Conservation (phyloP, 352 stramenopile species). For the Globisporangium ultimum region DNA sequence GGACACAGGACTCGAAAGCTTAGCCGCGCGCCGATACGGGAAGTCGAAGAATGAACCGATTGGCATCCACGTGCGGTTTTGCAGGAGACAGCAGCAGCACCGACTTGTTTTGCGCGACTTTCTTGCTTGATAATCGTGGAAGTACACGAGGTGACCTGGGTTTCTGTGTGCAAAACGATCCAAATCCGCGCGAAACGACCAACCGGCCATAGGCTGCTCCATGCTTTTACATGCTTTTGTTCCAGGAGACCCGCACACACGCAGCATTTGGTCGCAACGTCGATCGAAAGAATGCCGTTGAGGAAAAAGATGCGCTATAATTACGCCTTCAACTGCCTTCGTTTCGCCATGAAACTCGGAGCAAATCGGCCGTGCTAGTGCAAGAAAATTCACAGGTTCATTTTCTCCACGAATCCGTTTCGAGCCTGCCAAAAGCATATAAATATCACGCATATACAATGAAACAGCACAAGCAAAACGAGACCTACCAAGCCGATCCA, state of each 20-base stretch:
- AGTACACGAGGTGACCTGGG: neutral
- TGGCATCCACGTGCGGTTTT: slow-evolving; percentile 2
- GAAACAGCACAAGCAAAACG: too few relatives aligned
- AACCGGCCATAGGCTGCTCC: slow-evolving; percentile 12
- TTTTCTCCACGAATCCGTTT: too few relatives aligned
- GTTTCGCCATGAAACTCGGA: neutral
- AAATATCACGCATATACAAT: neutral
- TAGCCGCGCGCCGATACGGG: slow-evolving; percentile 12
- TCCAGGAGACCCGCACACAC: slow-evolving; percentile 9
- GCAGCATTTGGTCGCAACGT: neutral
- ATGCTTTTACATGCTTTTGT: slow-evolving; percentile 12
- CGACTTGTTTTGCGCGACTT: neutral
- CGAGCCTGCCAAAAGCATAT: neutral
- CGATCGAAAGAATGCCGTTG: slow-evolving; percentile 11
- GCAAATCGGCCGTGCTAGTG: neutral
- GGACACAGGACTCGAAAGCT: slow-evolving; percentile 7
- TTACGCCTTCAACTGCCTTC: slow-evolving; percentile 12
- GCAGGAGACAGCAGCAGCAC: neutral
- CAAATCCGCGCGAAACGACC: slow-evolving; percentile 16
- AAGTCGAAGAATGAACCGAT: slow-evolving; percentile 18
- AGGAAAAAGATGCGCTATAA: slow-evolving; percentile 19
- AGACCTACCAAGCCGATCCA: too few relatives aligned
- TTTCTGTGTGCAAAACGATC: slow-evolving; percentile 14
- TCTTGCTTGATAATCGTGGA: slow-evolving; percentile 3
- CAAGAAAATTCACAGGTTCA: slow-evolving; percentile 3